Percentiles rank a stretch among this genome's conserved stretches.
These are phyloP conservation scores for Schizophyllum commune DNA, from an alignment of 1,284 basidiomycete genomes.

Conservation along the genomic window DNA sequence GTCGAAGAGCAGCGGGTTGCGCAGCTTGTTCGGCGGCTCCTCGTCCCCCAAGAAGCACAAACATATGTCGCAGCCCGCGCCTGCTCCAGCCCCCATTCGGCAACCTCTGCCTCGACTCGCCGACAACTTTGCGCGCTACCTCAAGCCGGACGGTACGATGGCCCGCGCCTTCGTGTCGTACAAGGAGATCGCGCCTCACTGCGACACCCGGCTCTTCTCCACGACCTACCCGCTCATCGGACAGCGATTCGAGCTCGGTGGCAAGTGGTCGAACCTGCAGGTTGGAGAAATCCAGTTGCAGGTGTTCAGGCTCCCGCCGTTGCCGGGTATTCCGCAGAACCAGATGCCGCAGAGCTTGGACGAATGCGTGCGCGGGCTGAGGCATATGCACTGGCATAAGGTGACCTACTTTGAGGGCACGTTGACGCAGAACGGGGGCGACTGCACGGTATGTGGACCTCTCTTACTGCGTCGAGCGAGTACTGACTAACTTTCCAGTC, in stretches of 20 bases:
- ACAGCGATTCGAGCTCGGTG: conserved; percentile 53
- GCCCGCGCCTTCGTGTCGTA: conserved; percentile 80
- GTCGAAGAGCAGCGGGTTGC: conserved; percentile 55
- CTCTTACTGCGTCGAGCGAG: neutral
- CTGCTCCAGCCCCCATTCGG: conserved; percentile 23
- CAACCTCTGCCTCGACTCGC: conserved; percentile 29
- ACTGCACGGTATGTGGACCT: conserved; percentile 64
- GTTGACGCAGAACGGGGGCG: conserved; percentile 93
- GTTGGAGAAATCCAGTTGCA: conserved; percentile 80
- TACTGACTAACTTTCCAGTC: conserved; percentile 37
- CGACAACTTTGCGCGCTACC: conserved; percentile 75
- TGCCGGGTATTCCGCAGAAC: conserved; percentile 73
- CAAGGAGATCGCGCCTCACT: conserved; percentile 74
- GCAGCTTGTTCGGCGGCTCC: conserved; percentile 67
- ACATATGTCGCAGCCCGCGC: conserved; percentile 31
- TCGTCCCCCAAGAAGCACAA: conserved; percentile 70
- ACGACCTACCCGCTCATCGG: conserved; percentile 80
- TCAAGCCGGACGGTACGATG: conserved; percentile 74
- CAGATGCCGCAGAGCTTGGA: conserved; percentile 88
- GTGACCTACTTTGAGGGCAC: conserved; percentile 88
- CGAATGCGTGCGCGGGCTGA: conserved; percentile 84
- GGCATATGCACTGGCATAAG: conserved; percentile 88
- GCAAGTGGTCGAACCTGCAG: conserved; percentile 50
- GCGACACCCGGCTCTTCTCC: conserved; percentile 79
- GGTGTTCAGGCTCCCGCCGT: conserved; percentile 82